Conservation (phyloP, 1,139 yeast genomes). For the Geotrichum klebahnii region DNA sequence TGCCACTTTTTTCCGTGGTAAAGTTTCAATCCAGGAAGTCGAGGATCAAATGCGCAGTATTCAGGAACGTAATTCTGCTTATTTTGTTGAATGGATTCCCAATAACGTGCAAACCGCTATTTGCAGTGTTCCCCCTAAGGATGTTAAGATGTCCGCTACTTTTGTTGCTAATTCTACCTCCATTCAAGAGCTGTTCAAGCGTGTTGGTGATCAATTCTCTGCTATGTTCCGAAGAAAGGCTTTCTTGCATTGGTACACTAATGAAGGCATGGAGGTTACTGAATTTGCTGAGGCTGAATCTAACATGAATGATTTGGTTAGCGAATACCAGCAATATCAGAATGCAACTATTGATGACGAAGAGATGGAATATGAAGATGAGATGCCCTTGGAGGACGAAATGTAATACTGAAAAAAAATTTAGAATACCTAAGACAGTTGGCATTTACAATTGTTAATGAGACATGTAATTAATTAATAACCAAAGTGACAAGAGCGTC, state of each 20-base stretch:
- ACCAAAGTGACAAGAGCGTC: constrained; percentile 1
- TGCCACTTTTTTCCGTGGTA: constrained; percentile 47
- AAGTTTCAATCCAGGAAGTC: constrained; percentile 45
- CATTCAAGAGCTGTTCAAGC: constrained; percentile 44
- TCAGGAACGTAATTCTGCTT: constrained; percentile 39
- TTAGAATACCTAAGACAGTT: background rate
- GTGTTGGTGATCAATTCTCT: constrained; percentile 43
- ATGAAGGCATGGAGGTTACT: constrained; percentile 47
- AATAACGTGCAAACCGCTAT: constrained; percentile 45
- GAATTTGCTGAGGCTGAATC: constrained; percentile 48
- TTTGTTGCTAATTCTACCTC: constrained; percentile 47
- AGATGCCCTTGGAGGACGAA: constrained; percentile 12
- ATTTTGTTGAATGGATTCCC: constrained; percentile 46
- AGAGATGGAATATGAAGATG: constrained; percentile 31
- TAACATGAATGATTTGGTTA: constrained; percentile 43
- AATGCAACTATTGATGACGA: constrained; percentile 43
- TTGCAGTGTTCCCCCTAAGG: constrained; percentile 44
- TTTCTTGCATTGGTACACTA: constrained; percentile 47
- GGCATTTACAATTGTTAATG: background rate
- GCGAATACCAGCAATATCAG: constrained; percentile 47
- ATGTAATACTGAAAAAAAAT: background rate
- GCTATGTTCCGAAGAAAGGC: constrained; percentile 47
- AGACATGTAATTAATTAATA: constrained; percentile 1
- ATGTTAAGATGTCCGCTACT: constrained; percentile 44
- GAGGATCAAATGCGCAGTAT: constrained; percentile 43